phyloP scores from a whole-genome alignment of 139 green algal genomes.

The Deuterostichococcus epilithicus region DNA sequence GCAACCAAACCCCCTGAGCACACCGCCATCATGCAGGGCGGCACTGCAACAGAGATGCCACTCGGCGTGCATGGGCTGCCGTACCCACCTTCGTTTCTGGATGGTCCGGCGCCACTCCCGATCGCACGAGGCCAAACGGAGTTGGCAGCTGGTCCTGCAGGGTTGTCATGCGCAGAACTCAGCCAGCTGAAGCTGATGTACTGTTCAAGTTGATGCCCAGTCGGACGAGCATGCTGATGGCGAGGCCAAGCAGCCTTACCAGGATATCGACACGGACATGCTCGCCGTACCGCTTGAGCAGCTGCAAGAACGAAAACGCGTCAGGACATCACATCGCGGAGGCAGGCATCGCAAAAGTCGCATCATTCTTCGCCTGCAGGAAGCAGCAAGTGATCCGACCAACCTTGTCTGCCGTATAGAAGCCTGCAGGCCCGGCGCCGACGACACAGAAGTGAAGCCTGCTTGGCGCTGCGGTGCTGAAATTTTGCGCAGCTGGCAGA shows the following conservation, averaged over 20 bases:
- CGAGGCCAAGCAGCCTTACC: constrained; percentile 22
- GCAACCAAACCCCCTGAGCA: neutral
- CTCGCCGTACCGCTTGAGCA: constrained; percentile 46
- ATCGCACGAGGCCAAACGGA: constrained; percentile 93
- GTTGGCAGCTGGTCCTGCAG: constrained; percentile 78
- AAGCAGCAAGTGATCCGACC: neutral
- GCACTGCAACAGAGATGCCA: neutral
- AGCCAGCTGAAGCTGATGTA: too few relatives aligned
- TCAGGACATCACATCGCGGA: neutral
- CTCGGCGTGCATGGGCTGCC: neutral
- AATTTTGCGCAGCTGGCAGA: neutral
- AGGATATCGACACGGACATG: constrained; percentile 39
- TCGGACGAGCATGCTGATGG: too few relatives aligned
- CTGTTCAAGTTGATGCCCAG: too few relatives aligned
- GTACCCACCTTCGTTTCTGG: constrained; percentile 81
- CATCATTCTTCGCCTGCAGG: too few relatives aligned
- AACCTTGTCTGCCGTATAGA: constrained; percentile 79
- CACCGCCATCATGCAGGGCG: too few relatives aligned
- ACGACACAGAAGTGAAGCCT: constrained; percentile 70
- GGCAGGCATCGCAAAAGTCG: too few relatives aligned
- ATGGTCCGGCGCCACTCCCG: constrained; percentile 95
- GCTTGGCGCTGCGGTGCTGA: neutral
- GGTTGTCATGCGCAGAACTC: too few relatives aligned
- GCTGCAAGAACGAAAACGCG: constrained; percentile 25
- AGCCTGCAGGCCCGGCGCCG: constrained; percentile 79